These are phyloP conservation scores for Auxenochlorella pyrenoidosa DNA, from an alignment of 139 green algal genomes.

Conservation along the genomic window DNA sequence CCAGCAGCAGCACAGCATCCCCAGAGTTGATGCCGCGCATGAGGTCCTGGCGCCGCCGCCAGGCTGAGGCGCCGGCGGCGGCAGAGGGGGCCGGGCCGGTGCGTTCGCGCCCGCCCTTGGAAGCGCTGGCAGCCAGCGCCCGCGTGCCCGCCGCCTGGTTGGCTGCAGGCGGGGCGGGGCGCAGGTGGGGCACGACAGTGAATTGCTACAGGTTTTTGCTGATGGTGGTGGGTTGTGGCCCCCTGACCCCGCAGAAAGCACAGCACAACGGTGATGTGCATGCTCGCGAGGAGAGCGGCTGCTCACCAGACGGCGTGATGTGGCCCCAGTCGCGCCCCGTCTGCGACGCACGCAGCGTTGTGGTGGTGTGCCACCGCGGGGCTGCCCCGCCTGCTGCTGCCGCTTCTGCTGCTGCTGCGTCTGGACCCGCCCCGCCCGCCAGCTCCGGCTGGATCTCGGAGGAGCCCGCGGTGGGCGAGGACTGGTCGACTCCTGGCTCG, in stretches of 20 bases:
- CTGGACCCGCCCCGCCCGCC: not conserved
- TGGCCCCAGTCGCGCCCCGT: constrained; percentile 39
- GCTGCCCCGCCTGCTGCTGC: not conserved
- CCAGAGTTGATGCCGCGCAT: constrained; percentile 44
- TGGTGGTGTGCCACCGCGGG: not conserved
- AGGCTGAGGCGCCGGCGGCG: not conserved
- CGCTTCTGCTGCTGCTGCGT: not conserved
- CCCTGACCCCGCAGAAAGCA: too few relatives aligned
- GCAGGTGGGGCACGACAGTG: too few relatives aligned
- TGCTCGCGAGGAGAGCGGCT: too few relatives aligned
- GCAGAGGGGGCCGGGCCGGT: not conserved
- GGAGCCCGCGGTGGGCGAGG: not conserved
- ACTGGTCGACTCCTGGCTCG: not conserved
- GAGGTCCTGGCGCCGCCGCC: constrained; percentile 42
- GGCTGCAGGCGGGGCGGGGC: not conserved
- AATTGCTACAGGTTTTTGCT: too few relatives aligned
- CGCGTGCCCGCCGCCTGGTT: constrained; percentile 21
- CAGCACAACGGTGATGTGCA: too few relatives aligned
- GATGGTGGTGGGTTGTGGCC: too few relatives aligned
- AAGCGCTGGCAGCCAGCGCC: not conserved
- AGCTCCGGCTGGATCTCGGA: constrained; percentile 17
- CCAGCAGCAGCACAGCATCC: constrained; percentile 63
- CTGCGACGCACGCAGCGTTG: not conserved
- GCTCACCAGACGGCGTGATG: constrained; percentile 30
- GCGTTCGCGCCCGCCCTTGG: not conserved